These are phyloP conservation scores for Teratosphaeria zuluensis DNA, from an alignment of 2,329 filamentous ascomycete species.

Conservation along the genomic window DNA sequence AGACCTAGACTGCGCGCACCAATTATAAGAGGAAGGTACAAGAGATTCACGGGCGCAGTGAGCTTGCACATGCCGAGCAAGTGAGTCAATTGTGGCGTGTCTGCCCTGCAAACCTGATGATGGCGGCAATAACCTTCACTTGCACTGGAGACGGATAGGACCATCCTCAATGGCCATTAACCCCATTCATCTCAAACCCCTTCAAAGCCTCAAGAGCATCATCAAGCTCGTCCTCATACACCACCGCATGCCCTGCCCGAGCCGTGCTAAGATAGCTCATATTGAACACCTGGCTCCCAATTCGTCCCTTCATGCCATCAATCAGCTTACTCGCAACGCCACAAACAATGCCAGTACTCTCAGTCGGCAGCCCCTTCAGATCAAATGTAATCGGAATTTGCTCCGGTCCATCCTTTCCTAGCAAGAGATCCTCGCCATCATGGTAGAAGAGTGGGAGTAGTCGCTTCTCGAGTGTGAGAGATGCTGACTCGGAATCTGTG, in stretches of 20 bases:
- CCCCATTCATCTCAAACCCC: slow-evolving; percentile 3
- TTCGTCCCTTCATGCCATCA: slow-evolving; percentile 49
- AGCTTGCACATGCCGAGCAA: no score
- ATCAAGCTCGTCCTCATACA: slow-evolving; percentile 63
- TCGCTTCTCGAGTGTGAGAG: slow-evolving; percentile 60
- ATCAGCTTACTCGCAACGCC: slow-evolving; percentile 79
- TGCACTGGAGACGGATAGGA: no score
- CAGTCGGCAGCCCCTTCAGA: slow-evolving; percentile 66
- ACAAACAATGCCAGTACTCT: slow-evolving; percentile 90
- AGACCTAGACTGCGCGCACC: no score
- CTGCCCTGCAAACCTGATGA: no score
- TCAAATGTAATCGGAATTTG: slow-evolving; percentile 78
- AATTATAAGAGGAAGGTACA: no score
- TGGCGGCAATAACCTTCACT: no score
- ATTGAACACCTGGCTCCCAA: slow-evolving; percentile 48
- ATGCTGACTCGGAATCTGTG: slow-evolving; percentile 63
- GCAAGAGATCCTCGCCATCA: slow-evolving; percentile 50
- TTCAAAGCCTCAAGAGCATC: slow-evolving; percentile 61
- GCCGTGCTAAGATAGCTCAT: slow-evolving; percentile 88
- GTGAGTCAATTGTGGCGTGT: no score
- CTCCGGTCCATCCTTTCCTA: slow-evolving; percentile 64
- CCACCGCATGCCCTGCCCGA: slow-evolving; percentile 78
- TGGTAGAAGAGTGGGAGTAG: slow-evolving; percentile 48
- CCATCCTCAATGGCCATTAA: background rate
- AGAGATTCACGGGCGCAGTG: no score